These are phyloP conservation scores for Chenopodium formosanum DNA, from an alignment of 148 eudicot species.

Conservation along the genomic window DNA sequence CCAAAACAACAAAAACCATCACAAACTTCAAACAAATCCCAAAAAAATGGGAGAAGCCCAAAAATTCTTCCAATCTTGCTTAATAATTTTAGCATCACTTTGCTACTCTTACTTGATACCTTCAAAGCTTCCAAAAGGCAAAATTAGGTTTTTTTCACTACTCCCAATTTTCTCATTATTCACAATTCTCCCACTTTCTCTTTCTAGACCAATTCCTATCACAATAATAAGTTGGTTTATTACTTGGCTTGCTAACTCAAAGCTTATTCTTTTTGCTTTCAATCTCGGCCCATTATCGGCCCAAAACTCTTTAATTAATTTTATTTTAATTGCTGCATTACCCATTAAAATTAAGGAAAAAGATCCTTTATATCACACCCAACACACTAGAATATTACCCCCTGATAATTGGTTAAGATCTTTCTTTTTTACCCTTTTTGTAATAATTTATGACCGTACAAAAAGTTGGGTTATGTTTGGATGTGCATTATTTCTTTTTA, in stretches of 20 bases:
- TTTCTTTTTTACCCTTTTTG: constrained; percentile 10
- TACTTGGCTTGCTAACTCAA: constrained; percentile 35
- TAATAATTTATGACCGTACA: constrained; percentile 9
- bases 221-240: constrained; percentile 52
- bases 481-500: constrained; percentile 19
- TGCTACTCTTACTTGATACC: constrained; percentile 49
- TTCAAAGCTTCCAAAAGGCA: constrained; percentile 48
- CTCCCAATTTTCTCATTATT: constrained; percentile 59
- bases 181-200: constrained; percentile 51
- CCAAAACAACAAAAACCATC: neutral
- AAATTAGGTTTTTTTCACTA: constrained; percentile 45
- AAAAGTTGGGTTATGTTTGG: constrained; percentile 21
- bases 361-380: neutral
- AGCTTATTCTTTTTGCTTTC: constrained; percentile 23
- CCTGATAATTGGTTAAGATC: constrained; percentile 19
- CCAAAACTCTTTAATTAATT: constrained; percentile 29
- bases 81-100: constrained; percentile 30
- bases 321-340: constrained; percentile 44
- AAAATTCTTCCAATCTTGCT: constrained; percentile 33
- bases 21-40: neutral
- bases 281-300: constrained; percentile 32
- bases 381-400: neutral
- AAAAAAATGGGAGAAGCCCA: constrained; percentile 24
- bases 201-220: constrained; percentile 36
- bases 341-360: constrained; percentile 40